Percentiles rank a stretch among this genome's conserved stretches.
These are phyloP conservation scores for Scenedesmus sp. DNA, from an alignment of 163 green algal genomes.

Conservation along the genomic window DNA sequence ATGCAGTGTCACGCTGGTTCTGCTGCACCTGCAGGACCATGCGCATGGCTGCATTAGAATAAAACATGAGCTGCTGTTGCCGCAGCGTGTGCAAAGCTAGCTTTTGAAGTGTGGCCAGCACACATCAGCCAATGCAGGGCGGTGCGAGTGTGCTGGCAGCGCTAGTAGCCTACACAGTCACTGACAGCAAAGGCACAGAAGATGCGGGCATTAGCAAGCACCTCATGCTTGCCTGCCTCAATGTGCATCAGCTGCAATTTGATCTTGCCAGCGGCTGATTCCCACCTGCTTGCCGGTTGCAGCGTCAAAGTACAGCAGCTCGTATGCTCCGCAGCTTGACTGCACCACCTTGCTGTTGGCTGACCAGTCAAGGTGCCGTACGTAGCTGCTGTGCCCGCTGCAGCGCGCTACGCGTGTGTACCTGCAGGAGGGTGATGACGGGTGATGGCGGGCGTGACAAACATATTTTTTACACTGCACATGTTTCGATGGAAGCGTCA, in stretches of 20 bases:
- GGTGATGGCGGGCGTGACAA: too few relatives aligned
- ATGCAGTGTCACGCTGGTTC: slow-evolving; percentile 74
- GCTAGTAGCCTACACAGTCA: too few relatives aligned
- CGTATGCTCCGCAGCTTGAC: slow-evolving; percentile 75
- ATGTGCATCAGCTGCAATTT: background rate
- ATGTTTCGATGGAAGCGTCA: too few relatives aligned
- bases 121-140: background rate
- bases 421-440: slow-evolving; percentile 46
- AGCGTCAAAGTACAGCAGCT: slow-evolving; percentile 77
- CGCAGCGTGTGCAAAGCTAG: too few relatives aligned
- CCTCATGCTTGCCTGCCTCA: slow-evolving; percentile 15
- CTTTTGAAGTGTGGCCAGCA: too few relatives aligned
- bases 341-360: slow-evolving; percentile 65
- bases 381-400: slow-evolving; percentile 71
- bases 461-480: too few relatives aligned
- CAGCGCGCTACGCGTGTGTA: slow-evolving; percentile 66
- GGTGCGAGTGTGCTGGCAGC: too few relatives aligned
- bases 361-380: slow-evolving; percentile 76
- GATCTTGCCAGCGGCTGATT: background rate
- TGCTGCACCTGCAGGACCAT: slow-evolving; percentile 63
- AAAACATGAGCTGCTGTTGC: too few relatives aligned
- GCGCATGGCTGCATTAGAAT: too few relatives aligned
- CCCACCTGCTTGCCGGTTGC: slow-evolving; percentile 70
- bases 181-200: too few relatives aligned
- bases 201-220: background rate